Percentiles rank a stretch among this genome's conserved stretches.
These are phyloP conservation scores for Amauroascus niger DNA, from an alignment of 2,329 filamentous ascomycete genomes.

Conservation along the genomic window DNA sequence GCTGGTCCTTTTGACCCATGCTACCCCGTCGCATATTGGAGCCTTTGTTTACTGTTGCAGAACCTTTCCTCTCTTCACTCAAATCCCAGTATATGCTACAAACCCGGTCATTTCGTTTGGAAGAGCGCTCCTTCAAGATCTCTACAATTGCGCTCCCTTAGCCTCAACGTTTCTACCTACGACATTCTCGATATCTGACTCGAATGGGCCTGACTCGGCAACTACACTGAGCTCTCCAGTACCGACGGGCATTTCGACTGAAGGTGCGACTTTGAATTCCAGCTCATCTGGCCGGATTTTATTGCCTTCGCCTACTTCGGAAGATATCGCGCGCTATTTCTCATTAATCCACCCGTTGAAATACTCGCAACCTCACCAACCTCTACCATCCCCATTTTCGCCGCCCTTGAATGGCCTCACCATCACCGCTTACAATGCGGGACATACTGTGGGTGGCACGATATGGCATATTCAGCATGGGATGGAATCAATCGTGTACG, in stretches of 20 bases:
- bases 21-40: conserved; percentile 80
- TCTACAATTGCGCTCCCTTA: conserved; percentile 83
- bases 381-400: conserved; percentile 74
- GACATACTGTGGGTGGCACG: conserved; percentile 88
- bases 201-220: conserved; percentile 21
- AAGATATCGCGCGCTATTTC: conserved; percentile 90
- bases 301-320: conserved; percentile 61
- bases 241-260: conserved; percentile 22
- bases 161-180: conserved; percentile 73
- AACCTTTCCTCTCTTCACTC: conserved; percentile 80
- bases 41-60: conserved; percentile 97
- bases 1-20: conserved; percentile 86
- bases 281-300: conserved; percentile 40
- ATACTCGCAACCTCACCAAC: conserved; percentile 93
- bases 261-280: conserved; percentile 27
- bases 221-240: conserved; percentile 25
- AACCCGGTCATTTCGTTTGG: conserved; percentile 87
- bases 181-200: conserved; percentile 51
- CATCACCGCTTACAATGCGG: conserved; percentile 92
- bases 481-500: conserved; percentile 92
- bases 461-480: conserved; percentile 99
- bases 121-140: conserved; percentile 78
- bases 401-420: conserved; percentile 83
- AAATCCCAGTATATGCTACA: conserved; percentile 91
- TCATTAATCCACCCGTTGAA: conserved; percentile 83